A percentile compares a stretch with the other conserved stretches of the same genome.
These are phyloP conservation scores for Barnettozyma vustinii DNA, from an alignment of 805 yeast genomes.

Conservation along the genomic window DNA sequence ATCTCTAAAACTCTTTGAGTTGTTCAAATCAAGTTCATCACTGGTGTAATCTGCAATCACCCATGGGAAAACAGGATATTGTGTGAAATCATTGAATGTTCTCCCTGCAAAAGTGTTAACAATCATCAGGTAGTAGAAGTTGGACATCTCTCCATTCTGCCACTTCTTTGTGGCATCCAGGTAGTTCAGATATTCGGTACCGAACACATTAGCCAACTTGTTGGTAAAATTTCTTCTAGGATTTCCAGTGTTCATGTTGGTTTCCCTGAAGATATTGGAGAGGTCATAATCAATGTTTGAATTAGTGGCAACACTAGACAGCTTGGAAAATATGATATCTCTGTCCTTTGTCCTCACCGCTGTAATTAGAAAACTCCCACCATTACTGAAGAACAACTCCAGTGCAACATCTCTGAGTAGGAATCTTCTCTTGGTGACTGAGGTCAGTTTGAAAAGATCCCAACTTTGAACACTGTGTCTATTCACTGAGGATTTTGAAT, in stretches of 20 bases:
- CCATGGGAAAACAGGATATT: conserved; percentile 92
- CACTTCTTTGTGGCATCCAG: conserved; percentile 61
- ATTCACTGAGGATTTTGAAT: conserved; percentile 9
- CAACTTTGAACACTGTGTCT: conserved; percentile 51
- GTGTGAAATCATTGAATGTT: conserved; percentile 84
- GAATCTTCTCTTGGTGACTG: conserved; percentile 70
- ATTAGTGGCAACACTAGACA: conserved; percentile 45
- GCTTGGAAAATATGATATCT: conserved; percentile 47
- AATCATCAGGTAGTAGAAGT: conserved; percentile 75
- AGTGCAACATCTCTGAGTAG: conserved; percentile 74
- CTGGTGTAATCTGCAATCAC: conserved; percentile 79
- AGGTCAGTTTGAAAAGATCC: conserved; percentile 53
- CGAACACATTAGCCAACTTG: conserved; percentile 42
- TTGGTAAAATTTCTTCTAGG: conserved; percentile 33
- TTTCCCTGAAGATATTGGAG: conserved; percentile 45
- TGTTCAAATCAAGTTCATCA: conserved; percentile 55
- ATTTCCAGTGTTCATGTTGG: conserved; percentile 30
- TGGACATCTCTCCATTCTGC: conserved; percentile 74
- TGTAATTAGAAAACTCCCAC: conserved; percentile 64
- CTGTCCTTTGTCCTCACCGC: conserved; percentile 49
- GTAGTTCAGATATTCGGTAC: conserved; percentile 29
- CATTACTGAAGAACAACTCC: conserved; percentile 71
- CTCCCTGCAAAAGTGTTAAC: conserved; percentile 83
- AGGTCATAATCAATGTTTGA: conserved; percentile 50
- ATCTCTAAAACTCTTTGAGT: conserved; percentile 65